Conservation (phyloP, 495 filamentous ascomycete species). For the Lineolata rhizophorae region DNA sequence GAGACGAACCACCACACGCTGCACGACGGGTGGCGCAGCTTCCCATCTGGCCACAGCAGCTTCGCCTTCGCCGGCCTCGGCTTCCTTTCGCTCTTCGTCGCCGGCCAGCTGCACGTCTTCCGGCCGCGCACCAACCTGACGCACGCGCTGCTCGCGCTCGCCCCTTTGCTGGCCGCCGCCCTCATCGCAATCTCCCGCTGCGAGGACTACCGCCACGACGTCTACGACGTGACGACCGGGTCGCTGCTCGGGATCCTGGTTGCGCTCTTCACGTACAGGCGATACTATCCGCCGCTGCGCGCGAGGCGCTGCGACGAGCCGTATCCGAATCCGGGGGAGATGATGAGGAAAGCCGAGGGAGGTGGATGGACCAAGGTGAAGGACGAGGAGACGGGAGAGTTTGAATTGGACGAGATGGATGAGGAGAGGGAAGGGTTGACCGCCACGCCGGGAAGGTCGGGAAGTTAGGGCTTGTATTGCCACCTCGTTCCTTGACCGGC, state of each 20-base stretch:
- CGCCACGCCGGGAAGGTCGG: no score
- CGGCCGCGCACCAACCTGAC: slow-evolving; percentile 46
- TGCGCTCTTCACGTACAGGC: slow-evolving; percentile 64
- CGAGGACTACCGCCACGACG: slow-evolving; percentile 89
- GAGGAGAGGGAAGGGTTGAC: no score
- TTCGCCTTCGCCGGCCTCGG: slow-evolving; percentile 76
- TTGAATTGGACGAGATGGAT: no score
- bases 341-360: slow-evolving; percentile 7
- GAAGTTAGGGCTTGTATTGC: no score
- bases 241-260: slow-evolving; percentile 49
- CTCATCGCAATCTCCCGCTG: slow-evolving; percentile 80
- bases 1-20: slow-evolving; percentile 52
- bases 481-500: no score
- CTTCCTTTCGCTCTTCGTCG: slow-evolving; percentile 57
- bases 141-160: slow-evolving; percentile 30
- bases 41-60: slow-evolving; percentile 73
- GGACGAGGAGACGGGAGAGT: slow-evolving; percentile 1
- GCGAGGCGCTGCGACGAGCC: slow-evolving; percentile 29
- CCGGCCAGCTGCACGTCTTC: slow-evolving; percentile 60
- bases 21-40: slow-evolving; percentile 85
- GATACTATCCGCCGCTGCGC: slow-evolving; percentile 36
- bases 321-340: slow-evolving; percentile 19
- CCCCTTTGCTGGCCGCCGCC: slow-evolving; percentile 56
- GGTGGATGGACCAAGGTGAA: slow-evolving; percentile 16
- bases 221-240: slow-evolving; percentile 72